A percentile compares a stretch with the other conserved stretches of the same genome.
These are phyloP conservation scores for Ophiognomonia clavigignenti-juglandacearum DNA, from an alignment of 2,329 filamentous ascomycete genomes.

Conservation along the genomic window DNA sequence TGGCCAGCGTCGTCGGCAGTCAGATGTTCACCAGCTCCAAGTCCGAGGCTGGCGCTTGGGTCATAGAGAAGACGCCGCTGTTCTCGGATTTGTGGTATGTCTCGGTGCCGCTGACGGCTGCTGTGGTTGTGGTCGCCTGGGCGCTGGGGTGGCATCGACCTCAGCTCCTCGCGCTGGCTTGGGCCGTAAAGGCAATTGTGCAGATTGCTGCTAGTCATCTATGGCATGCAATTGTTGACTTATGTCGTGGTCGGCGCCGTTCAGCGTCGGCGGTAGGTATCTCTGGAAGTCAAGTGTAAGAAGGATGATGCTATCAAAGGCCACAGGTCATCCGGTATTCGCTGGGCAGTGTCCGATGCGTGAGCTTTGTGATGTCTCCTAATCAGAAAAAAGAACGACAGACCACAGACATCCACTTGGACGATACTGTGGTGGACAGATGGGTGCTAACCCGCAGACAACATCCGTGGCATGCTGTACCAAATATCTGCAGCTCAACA, in stretches of 20 bases:
- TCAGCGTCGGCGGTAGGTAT: neutral
- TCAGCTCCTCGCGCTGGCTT: neutral
- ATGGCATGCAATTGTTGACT: neutral
- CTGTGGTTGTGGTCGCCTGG: neutral
- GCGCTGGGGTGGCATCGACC: neutral
- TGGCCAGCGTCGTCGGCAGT: slow-evolving; percentile 27
- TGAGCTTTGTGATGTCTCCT: no score
- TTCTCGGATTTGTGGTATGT: neutral
- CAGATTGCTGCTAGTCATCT: neutral
- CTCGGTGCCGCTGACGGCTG: neutral
- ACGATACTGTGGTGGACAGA: no score
- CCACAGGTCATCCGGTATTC: no score
- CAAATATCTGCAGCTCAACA: no score
- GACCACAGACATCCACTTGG: no score
- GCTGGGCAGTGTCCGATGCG: no score
- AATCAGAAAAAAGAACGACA: no score
- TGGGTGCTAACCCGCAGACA: no score
- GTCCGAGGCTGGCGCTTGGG: neutral
- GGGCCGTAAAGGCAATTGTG: neutral
- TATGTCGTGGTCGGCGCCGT: neutral
- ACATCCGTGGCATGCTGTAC: no score
- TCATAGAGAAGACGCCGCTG: neutral
- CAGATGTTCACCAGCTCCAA: slow-evolving; percentile 14
- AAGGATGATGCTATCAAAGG: no score
- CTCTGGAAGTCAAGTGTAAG: neutral